Evolutionary conservation across 2,329 filamentous ascomycete genomes (phyloP).

Genomic region (Claviceps paspali): DNA sequence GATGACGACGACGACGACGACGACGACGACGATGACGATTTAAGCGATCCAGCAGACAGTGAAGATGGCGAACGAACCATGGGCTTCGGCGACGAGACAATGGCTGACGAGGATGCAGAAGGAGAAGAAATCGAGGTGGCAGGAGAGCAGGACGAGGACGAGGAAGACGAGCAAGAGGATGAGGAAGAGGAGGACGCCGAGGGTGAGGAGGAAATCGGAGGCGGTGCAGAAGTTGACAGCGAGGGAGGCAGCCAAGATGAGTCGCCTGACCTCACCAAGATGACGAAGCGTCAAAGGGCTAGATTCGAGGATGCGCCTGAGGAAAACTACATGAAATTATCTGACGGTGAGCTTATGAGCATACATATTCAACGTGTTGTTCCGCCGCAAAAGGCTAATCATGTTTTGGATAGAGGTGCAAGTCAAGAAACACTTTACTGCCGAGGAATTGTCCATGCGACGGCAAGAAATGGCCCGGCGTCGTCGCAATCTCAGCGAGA

Average conservation of each 20-base stretch:
- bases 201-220: slow-evolving; percentile 23
- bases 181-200: slow-evolving; percentile 13
- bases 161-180: neutral
- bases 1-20: slow-evolving; percentile 32
- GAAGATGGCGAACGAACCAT: slow-evolving; percentile 25
- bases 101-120: slow-evolving; percentile 32
- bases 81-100: slow-evolving; percentile 28
- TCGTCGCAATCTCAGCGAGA: slow-evolving; percentile 46
- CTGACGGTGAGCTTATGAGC: slow-evolving; percentile 32
- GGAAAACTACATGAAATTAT: slow-evolving; percentile 44
- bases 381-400: neutral
- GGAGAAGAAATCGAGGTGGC: slow-evolving; percentile 28
- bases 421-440: slow-evolving; percentile 46
- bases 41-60: slow-evolving; percentile 38
- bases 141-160: slow-evolving; percentile 21
- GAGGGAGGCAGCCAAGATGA: slow-evolving; percentile 32
- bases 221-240: slow-evolving; percentile 23
- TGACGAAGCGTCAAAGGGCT: slow-evolving; percentile 45
- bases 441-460: slow-evolving; percentile 46
- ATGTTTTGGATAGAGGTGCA: slow-evolving; percentile 38
- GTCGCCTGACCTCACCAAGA: slow-evolving; percentile 40
- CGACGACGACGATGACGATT: slow-evolving; percentile 38
- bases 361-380: neutral
- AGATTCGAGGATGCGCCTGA: slow-evolving; percentile 40
- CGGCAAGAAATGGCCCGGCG: slow-evolving; percentile 47